These are phyloP conservation scores for Fusarium verticillioides DNA, from an alignment of 2,329 filamentous ascomycete genomes.

Conservation along the genomic window DNA sequence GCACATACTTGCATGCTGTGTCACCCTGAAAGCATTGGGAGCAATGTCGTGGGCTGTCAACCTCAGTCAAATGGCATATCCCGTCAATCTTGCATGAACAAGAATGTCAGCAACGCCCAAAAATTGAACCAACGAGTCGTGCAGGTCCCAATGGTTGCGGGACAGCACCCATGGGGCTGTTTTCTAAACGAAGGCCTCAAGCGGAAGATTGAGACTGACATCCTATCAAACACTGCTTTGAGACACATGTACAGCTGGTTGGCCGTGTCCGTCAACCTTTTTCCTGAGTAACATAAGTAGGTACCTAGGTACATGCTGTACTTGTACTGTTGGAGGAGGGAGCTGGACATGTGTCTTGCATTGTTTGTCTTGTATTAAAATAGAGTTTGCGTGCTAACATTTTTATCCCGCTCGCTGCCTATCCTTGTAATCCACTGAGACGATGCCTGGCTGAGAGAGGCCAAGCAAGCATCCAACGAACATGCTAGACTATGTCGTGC, in stretches of 20 bases:
- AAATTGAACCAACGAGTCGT: background rate
- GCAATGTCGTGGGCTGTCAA: background rate
- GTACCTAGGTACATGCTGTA: background rate
- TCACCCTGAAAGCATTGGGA: background rate
- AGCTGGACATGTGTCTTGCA: background rate
- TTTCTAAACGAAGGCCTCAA: background rate
- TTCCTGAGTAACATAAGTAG: background rate
- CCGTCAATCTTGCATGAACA: background rate
- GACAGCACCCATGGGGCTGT: background rate
- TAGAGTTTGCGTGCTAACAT: background rate
- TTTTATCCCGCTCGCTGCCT: background rate
- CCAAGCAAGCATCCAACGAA: background rate
- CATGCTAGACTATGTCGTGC: background rate
- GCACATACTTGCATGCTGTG: background rate
- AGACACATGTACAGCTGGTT: slow-evolving; percentile 25
- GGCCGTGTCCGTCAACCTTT: background rate
- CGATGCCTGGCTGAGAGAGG: background rate
- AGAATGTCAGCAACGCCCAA: background rate
- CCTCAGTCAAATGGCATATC: background rate
- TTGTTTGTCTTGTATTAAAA: background rate
- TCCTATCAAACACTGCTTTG: background rate
- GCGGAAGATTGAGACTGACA: background rate
- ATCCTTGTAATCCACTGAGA: background rate
- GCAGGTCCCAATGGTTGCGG: background rate
- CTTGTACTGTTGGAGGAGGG: background rate